Conservation (phyloP, 176 grass and related monocot genomes). For the Oryza coarctata region DNA sequence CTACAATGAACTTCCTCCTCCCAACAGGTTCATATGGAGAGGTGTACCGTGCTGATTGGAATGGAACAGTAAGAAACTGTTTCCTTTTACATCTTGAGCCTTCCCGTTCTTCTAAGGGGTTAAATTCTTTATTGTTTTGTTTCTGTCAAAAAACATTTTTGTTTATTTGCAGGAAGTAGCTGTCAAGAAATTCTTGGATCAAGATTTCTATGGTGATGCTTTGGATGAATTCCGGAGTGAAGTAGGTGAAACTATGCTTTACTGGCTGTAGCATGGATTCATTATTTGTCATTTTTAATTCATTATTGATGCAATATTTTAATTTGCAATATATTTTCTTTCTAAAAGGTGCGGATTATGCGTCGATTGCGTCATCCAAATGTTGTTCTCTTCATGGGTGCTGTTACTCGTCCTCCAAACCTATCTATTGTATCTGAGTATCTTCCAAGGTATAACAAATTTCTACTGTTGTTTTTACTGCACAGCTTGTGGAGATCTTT, state of each 20-base stretch:
- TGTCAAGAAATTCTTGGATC: slow-evolving; percentile 99
- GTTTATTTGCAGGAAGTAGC: slow-evolving; percentile 91
- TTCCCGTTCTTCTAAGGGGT: slow-evolving; percentile 9
- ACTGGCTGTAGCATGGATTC: neutral
- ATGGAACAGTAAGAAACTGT: slow-evolving; percentile 76
- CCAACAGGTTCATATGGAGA: slow-evolving; percentile 94
- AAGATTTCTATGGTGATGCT: slow-evolving; percentile 98
- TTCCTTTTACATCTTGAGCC: slow-evolving; percentile 40
- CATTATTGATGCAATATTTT: slow-evolving; percentile 23
- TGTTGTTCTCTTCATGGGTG: slow-evolving; percentile 99
- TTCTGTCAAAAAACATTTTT: slow-evolving; percentile 9
- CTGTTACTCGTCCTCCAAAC: slow-evolving; percentile 95
- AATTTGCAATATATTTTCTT: slow-evolving; percentile 31
- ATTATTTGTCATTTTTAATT: slow-evolving; percentile 33
- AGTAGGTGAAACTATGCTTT: slow-evolving; percentile 66
- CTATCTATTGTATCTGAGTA: slow-evolving; percentile 96
- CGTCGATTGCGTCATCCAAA: slow-evolving; percentile 97
- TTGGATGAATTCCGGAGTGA: slow-evolving; percentile 98
- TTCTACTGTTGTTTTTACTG: slow-evolving; percentile 1
- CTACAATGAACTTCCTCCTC: slow-evolving; percentile 38
- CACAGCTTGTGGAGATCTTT: slow-evolving; percentile 10
- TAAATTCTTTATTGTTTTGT: neutral
- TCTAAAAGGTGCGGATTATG: slow-evolving; percentile 92
- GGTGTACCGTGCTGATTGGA: slow-evolving; percentile 99
- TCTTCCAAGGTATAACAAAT: slow-evolving; percentile 74